A percentile compares a stretch with the other conserved stretches of the same genome.
These are phyloP conservation scores for Euphorbia celastroides DNA, from an alignment of 441 rosid species.

Conservation along the genomic window DNA sequence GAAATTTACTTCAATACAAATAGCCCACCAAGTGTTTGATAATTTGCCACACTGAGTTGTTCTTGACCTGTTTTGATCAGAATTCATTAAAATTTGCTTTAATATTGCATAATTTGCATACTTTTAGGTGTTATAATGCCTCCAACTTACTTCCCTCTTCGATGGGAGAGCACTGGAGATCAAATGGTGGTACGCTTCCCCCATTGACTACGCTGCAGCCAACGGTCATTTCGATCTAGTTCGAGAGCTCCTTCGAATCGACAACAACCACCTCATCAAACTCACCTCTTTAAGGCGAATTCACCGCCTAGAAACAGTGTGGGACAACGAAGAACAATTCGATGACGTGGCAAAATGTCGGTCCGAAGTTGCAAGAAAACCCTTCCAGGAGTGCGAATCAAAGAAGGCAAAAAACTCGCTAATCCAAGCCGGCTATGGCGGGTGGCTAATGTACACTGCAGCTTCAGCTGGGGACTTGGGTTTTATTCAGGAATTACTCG, in stretches of 20 bases:
- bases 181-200: conserved; percentile 99
- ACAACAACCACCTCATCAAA: conserved; percentile 83
- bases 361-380: conserved; percentile 54
- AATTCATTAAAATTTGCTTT: background rate
- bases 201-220: conserved; percentile 95
- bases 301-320: conserved; percentile 93
- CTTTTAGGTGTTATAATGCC: conserved; percentile 39
- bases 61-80: conserved; percentile 3
- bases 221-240: conserved; percentile 86
- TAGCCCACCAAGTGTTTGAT: background rate
- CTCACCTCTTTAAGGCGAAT: conserved; percentile 94
- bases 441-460: conserved; percentile 93
- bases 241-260: conserved; percentile 71
- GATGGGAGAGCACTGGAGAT: conserved; percentile 98
- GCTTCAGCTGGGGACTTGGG: conserved; percentile 86
- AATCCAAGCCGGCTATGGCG: conserved; percentile 89
- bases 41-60: conserved; percentile 17
- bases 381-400: conserved; percentile 45
- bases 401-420: conserved; percentile 50
- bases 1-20: background rate
- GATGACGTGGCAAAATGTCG: conserved; percentile 61
- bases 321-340: conserved; percentile 77
- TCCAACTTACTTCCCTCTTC: conserved; percentile 78
- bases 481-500: conserved; percentile 60
- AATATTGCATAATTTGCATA: background rate